Conservation (phyloP, 495 filamentous ascomycete genomes). For the Penicillium atrosanguineum region DNA sequence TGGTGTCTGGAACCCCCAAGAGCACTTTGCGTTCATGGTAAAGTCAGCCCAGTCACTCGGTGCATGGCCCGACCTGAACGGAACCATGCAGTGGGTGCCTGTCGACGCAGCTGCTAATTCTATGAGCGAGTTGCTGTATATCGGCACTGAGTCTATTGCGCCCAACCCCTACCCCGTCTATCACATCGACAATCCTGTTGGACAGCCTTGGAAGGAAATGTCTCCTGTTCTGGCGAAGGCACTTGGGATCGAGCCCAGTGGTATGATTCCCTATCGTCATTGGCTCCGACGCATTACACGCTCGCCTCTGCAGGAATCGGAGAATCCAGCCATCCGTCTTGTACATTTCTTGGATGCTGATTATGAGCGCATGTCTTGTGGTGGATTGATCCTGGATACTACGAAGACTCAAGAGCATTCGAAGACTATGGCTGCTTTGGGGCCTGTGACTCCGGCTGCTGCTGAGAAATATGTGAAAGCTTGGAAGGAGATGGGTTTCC, state of each 20-base stretch:
- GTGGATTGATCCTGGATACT: conserved; percentile 44
- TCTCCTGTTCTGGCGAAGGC: conserved; percentile 30
- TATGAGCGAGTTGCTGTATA: conserved; percentile 36
- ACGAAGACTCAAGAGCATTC: neutral
- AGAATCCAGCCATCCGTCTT: conserved; percentile 41
- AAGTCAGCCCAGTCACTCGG: conserved; percentile 50
- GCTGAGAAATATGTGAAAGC: too few species aligned
- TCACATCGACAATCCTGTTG: conserved; percentile 50
- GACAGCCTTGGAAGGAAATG: conserved; percentile 43
- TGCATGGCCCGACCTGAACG: neutral
- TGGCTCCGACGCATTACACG: conserved; percentile 29
- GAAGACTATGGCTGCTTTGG: too few species aligned
- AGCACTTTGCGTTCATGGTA: conserved; percentile 50
- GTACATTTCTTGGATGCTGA: conserved; percentile 46
- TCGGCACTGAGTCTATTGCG: neutral
- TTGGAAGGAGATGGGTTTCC: too few species aligned
- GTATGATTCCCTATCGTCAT: conserved; percentile 33
- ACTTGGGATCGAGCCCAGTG: conserved; percentile 24
- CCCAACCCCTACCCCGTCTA: conserved; percentile 37
- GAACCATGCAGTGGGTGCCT: conserved; percentile 43
- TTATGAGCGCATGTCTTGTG: conserved; percentile 49
- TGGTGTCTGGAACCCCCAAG: conserved; percentile 54
- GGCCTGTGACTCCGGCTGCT: too few species aligned
- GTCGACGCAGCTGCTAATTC: conserved; percentile 44
- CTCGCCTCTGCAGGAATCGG: conserved; percentile 21